Evolutionary conservation across 768 basidiomycete genomes (phyloP), one percentile per base, ranked within the genome.

Genomic region (Hericium rajendrae): DNA sequence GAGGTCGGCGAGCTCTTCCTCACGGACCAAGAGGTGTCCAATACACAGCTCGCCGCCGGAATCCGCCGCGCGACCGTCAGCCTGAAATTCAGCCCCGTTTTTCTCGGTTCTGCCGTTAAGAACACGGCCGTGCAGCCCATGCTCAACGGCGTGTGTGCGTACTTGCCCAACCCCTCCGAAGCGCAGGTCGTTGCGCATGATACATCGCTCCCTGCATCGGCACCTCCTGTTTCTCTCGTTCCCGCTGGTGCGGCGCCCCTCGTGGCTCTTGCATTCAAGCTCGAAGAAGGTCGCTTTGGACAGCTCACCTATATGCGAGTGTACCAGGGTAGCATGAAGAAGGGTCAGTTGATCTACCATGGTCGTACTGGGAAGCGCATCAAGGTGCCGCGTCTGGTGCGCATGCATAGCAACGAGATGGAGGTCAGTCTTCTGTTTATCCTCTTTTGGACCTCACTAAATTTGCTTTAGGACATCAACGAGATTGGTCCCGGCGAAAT

Each of bases 351-450:
- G 58, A 93, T 99, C 63, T 93, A 78, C 73, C 97, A 98, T 66
- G 92, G 89, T 9, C 78, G 94, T 41, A 93, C 94, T 20, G 95
- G 94, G 48, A 99, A 97, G 80, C 92, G 86, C 73, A 88, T 97
- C 72, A 97, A 98, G 73, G 91, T 99, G 11, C 94, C 97, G 2
- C 80, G 94, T 40, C 74, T 99, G 62, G 97, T 98, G 57, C 82
- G 93, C 58, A 95, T 99, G 97, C 97, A 99, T 71, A 90, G 88
- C 70, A 91, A 98, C 62, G 95, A 99, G 71, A 97, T 98, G 97
- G 97, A 99, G 83, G 91, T 90, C 53, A 39, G 79, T 67, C 41
- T 43, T 43, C 6, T 15, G 4, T 15, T 43, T 43, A 12, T 39
- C 26, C 26, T 28, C 11, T 24, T 55, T 15, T 60, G 26, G 49